Percentiles rank a stretch among this genome's conserved stretches.
Conservation (phyloP, 164 flowering plant genomes). For the Saururus chinensis region DNA sequence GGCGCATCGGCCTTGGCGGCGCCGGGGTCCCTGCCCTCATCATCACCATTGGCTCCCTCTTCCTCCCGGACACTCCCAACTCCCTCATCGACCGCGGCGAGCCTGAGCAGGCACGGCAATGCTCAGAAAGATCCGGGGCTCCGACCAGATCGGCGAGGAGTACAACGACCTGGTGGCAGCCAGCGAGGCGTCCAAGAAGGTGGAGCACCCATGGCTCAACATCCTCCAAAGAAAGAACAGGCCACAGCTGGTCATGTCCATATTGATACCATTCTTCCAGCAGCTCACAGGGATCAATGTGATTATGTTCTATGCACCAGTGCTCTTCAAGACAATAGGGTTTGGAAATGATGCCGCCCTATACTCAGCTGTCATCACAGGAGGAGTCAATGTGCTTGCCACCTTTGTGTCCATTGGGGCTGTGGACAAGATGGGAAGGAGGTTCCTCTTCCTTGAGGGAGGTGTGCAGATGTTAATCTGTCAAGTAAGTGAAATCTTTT, state of each 20-base stretch:
- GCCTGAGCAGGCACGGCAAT: slow-evolving; percentile 31
- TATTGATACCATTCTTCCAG: slow-evolving; percentile 62
- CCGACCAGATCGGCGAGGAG: slow-evolving; percentile 50
- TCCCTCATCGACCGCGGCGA: slow-evolving; percentile 54
- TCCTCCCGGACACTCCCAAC: slow-evolving; percentile 83
- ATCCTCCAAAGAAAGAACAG: slow-evolving; percentile 44
- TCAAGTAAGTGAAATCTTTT: slow-evolving; percentile 31
- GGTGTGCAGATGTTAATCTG: slow-evolving; percentile 66
- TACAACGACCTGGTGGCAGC: slow-evolving; percentile 53
- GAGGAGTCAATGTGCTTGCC: slow-evolving; percentile 42
- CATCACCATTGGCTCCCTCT: slow-evolving; percentile 45
- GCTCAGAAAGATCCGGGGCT: slow-evolving; percentile 44
- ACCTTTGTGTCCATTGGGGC: slow-evolving; percentile 57
- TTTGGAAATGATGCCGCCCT: slow-evolving; percentile 47
- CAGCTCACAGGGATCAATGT: slow-evolving; percentile 80
- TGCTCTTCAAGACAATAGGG: slow-evolving; percentile 63
- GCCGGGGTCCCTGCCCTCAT: slow-evolving; percentile 66
- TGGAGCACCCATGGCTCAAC: slow-evolving; percentile 65
- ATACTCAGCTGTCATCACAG: slow-evolving; percentile 76
- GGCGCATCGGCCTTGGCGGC: slow-evolving; percentile 59
- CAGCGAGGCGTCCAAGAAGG: slow-evolving; percentile 44
- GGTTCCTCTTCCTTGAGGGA: slow-evolving; percentile 62
- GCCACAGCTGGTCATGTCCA: slow-evolving; percentile 66
- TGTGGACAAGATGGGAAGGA: slow-evolving; percentile 62
- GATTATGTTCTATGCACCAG: slow-evolving; percentile 81